phyloP scores from a whole-genome alignment of 176 grass and related monocot genomes.

The Aegilops umbellulata region DNA sequence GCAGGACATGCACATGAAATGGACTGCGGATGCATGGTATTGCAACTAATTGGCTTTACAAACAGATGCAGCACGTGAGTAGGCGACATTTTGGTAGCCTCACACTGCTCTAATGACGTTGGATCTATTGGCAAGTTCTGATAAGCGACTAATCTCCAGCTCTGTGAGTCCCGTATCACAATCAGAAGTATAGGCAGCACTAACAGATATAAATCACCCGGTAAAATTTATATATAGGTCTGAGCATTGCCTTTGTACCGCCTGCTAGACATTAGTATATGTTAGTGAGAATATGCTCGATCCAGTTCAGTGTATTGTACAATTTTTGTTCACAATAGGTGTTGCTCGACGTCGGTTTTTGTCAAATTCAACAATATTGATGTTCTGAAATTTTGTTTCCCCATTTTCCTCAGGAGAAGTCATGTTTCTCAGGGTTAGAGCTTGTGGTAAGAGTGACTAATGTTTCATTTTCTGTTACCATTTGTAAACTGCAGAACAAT shows the following conservation, averaged over 20 bases:
- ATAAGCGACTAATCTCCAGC: not conserved
- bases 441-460: not conserved
- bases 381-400: not conserved
- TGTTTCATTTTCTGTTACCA: not conserved
- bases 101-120: not conserved
- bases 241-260: slow-evolving; percentile 1
- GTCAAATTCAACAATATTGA: not conserved
- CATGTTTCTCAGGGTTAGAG: not conserved
- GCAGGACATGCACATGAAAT: slow-evolving; percentile 5
- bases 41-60: not conserved
- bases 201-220: not conserved
- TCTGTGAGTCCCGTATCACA: not conserved
- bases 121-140: not conserved
- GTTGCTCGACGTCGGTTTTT: not conserved
- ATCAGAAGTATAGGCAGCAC: not conserved
- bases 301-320: not conserved
- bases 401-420: not conserved
- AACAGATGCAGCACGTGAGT: slow-evolving; percentile 13
- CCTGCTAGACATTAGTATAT: not conserved
- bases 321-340: slow-evolving; percentile 9
- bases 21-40: not conserved
- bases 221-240: not conserved
- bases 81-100: not conserved
- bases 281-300: not conserved
- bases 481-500: not conserved